Percentiles rank a stretch among this genome's conserved stretches.
Evolutionary conservation across 345 rosid species (phyloP).

Genomic region (Sisymbrium irio): DNA sequence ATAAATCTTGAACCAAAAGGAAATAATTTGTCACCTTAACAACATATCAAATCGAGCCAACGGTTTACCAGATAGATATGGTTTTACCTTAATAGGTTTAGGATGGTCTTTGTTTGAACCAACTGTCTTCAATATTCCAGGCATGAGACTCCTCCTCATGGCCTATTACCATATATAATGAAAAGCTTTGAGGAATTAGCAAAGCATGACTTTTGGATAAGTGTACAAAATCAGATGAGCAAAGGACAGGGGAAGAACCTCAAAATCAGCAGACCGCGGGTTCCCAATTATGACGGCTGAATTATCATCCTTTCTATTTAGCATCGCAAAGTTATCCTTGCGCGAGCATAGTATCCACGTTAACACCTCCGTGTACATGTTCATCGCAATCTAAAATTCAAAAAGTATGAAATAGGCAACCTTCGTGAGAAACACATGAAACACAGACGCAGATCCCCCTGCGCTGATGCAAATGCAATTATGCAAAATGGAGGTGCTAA

Average conservation of each 20-base stretch:
- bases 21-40: too few relatives aligned
- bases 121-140: constrained; percentile 78
- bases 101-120: constrained; percentile 89
- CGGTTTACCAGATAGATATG: too few relatives aligned
- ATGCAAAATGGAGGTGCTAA: background rate
- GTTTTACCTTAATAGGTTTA: constrained; percentile 74
- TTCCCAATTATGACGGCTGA: constrained; percentile 68
- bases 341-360: constrained; percentile 76
- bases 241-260: constrained; percentile 44
- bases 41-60: too few relatives aligned
- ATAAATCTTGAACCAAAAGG: constrained; percentile 51
- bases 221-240: too few relatives aligned
- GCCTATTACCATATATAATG: constrained; percentile 34
- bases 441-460: background rate
- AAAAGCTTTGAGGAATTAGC: background rate
- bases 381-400: constrained; percentile 62
- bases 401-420: background rate
- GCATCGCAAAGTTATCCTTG: constrained; percentile 66
- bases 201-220: background rate
- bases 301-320: constrained; percentile 63
- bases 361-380: constrained; percentile 73
- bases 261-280: constrained; percentile 86
- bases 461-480: too few relatives aligned
- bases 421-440: background rate
- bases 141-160: constrained; percentile 82